A percentile compares a stretch with the other conserved stretches of the same genome.
Conservation (phyloP, 2,329 filamentous ascomycete genomes). For the Penicillium sp. region DNA sequence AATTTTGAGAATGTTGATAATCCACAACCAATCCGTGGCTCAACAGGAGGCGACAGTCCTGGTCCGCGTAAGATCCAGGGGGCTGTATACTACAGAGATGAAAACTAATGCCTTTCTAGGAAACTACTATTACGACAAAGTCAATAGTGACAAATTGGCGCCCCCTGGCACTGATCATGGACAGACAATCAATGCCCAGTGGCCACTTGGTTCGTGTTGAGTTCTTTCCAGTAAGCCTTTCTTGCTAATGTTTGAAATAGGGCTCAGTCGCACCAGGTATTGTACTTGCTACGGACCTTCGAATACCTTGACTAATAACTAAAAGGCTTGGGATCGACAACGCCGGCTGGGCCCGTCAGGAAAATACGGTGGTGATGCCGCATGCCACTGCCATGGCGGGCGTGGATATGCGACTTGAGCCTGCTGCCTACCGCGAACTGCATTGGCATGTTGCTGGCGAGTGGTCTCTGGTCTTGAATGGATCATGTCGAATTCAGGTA, state of each 20-base stretch:
- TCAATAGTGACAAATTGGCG: slow-evolving; percentile 52
- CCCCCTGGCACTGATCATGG: slow-evolving; percentile 50
- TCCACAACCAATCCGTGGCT: slow-evolving; percentile 54
- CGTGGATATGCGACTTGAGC: slow-evolving; percentile 55
- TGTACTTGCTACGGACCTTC: background rate
- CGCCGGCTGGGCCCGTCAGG: slow-evolving; percentile 52
- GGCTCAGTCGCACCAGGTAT: slow-evolving; percentile 45
- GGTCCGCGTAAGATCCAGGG: slow-evolving; percentile 41
- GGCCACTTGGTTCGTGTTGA: slow-evolving; percentile 46
- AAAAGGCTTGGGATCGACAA: slow-evolving; percentile 39
- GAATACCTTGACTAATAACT: background rate
- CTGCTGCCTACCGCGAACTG: slow-evolving; percentile 56
- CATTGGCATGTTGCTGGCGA: slow-evolving; percentile 48
- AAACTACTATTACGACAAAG: slow-evolving; percentile 47
- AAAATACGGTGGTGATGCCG: slow-evolving; percentile 50
- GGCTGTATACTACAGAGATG: background rate
- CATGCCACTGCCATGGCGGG: slow-evolving; percentile 49
- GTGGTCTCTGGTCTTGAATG: slow-evolving; percentile 39
- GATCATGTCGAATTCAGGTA: slow-evolving; percentile 35
- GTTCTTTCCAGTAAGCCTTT: no score
- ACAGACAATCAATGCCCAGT: slow-evolving; percentile 42
- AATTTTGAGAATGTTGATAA: slow-evolving; percentile 49
- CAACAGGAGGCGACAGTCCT: slow-evolving; percentile 47
- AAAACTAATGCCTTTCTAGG: slow-evolving; percentile 19
- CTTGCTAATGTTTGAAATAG: slow-evolving; percentile 11